A percentile compares a stretch with the other conserved stretches of the same genome.
phyloP scores from a whole-genome alignment of 1,139 yeast genomes.

The Pichia kudriavzevii region DNA sequence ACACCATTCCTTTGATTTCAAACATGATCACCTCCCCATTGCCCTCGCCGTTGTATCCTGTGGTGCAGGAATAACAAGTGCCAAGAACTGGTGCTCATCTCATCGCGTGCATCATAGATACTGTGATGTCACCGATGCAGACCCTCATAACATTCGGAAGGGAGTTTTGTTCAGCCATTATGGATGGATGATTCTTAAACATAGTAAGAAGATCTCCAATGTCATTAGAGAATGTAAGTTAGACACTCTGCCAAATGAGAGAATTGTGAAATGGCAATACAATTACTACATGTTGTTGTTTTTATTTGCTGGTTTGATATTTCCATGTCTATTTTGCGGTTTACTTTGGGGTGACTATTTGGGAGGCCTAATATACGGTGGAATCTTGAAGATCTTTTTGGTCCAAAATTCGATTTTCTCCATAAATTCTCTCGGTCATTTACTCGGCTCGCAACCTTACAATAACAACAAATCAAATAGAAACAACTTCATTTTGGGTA shows the following conservation, averaged over 20 bases:
- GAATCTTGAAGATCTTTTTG: constrained; percentile 46
- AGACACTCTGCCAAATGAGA: constrained; percentile 30
- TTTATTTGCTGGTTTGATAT: constrained; percentile 37
- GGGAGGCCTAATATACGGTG: constrained; percentile 57
- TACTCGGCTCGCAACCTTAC: constrained; percentile 50
- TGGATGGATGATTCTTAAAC: constrained; percentile 56
- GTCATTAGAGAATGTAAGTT: constrained; percentile 31
- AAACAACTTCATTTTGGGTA: constrained; percentile 37
- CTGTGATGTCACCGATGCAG: constrained; percentile 53
- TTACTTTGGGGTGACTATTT: constrained; percentile 39
- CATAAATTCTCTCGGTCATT: constrained; percentile 58
- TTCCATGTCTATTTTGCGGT: constrained; percentile 44
- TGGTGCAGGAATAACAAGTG: constrained; percentile 56
- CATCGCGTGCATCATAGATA: constrained; percentile 69
- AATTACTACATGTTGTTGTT: constrained; percentile 39
- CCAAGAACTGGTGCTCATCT: constrained; percentile 54
- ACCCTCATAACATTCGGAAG: constrained; percentile 57
- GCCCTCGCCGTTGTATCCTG: constrained; percentile 48
- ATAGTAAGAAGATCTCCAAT: constrained; percentile 36
- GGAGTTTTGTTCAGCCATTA: constrained; percentile 55
- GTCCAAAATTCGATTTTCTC: constrained; percentile 50
- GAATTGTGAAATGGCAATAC: constrained; percentile 54
- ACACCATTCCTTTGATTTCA: constrained; percentile 44
- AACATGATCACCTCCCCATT: constrained; percentile 32
- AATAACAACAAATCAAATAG: constrained; percentile 57